phyloP scores from a whole-genome alignment of 1,139 yeast genomes.

The Debaryomycetaceae sp. region DNA sequence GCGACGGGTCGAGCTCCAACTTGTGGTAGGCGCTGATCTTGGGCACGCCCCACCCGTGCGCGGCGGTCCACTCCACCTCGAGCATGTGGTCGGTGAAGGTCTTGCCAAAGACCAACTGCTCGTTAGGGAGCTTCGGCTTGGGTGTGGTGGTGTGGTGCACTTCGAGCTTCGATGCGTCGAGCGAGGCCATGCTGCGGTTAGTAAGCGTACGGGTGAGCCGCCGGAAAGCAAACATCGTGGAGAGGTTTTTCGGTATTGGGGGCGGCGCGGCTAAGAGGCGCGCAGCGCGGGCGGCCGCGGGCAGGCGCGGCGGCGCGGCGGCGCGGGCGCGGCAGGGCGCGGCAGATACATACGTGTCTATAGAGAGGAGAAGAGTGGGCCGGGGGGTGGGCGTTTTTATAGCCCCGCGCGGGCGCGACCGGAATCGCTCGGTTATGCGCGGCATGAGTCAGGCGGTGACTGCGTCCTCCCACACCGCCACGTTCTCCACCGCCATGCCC shows the following conservation, averaged over 20 bases:
- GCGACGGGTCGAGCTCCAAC: conserved; percentile 74
- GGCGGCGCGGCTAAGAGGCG: too few species aligned
- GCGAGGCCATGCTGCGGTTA: conserved; percentile 11
- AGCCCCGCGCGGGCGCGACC: too few species aligned
- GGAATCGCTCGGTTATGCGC: conserved; percentile 7
- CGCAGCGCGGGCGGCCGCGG: too few species aligned
- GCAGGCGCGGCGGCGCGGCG: too few species aligned
- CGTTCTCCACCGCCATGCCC: conserved; percentile 34
- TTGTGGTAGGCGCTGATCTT: conserved; percentile 81
- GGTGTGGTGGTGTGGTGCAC: conserved; percentile 58
- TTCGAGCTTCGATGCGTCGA: conserved; percentile 67
- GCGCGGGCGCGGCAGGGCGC: too few species aligned
- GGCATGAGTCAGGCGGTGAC: conserved; percentile 6
- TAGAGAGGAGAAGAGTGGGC: too few species aligned
- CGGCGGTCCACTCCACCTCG: conserved; percentile 75
- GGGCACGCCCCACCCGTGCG: conserved; percentile 82
- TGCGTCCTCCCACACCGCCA: conserved; percentile 21
- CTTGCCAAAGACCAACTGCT: conserved; percentile 78
- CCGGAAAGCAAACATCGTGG: conserved; percentile 3
- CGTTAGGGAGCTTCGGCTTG: conserved; percentile 64
- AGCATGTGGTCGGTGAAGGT: conserved; percentile 89
- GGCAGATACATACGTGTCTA: too few species aligned
- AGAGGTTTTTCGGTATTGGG: too few species aligned
- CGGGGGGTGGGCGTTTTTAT: too few species aligned
- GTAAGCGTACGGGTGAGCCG: neutral